These are phyloP conservation scores for Leishmania mexicana DNA, from an alignment of 208 protist species.

Conservation along the genomic window DNA sequence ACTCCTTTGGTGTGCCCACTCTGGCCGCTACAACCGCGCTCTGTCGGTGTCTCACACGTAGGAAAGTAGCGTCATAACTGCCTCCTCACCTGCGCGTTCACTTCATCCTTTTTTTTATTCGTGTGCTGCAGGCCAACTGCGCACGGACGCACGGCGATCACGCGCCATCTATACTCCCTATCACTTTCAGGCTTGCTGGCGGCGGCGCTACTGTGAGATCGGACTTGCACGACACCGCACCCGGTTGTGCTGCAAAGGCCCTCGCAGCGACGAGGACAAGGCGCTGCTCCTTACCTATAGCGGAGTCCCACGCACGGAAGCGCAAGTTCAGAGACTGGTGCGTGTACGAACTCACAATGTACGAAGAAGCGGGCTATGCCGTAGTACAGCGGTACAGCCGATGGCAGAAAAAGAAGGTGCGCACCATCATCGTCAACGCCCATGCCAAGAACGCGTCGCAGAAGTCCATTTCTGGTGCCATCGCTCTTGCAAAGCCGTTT, in stretches of 20 bases:
- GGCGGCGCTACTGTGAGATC: neutral
- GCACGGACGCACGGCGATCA: neutral
- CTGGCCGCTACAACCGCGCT: neutral
- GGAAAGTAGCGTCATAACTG: neutral
- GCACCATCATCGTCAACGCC: constrained; percentile 82
- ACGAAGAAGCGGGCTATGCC: constrained; percentile 44
- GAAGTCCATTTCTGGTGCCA: constrained; percentile 61
- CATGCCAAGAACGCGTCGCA: constrained; percentile 54
- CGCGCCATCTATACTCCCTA: neutral
- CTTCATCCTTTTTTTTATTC: neutral
- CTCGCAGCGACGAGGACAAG: neutral
- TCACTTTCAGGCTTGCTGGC: neutral
- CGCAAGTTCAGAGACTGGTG: neutral
- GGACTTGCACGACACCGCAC: neutral
- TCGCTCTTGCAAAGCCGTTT: constrained; percentile 80
- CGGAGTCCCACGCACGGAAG: neutral
- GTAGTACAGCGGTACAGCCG: constrained; percentile 74
- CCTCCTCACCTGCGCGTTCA: neutral
- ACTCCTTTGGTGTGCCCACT: too few relatives aligned
- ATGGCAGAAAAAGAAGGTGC: constrained; percentile 90
- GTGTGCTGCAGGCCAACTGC: neutral
- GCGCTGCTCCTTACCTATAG: neutral
- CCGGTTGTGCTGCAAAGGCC: neutral
- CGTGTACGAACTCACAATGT: neutral
- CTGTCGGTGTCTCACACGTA: neutral